These are phyloP conservation scores for Pythium myriotylum DNA, from an alignment of 352 stramenopile species.

Conservation along the genomic window DNA sequence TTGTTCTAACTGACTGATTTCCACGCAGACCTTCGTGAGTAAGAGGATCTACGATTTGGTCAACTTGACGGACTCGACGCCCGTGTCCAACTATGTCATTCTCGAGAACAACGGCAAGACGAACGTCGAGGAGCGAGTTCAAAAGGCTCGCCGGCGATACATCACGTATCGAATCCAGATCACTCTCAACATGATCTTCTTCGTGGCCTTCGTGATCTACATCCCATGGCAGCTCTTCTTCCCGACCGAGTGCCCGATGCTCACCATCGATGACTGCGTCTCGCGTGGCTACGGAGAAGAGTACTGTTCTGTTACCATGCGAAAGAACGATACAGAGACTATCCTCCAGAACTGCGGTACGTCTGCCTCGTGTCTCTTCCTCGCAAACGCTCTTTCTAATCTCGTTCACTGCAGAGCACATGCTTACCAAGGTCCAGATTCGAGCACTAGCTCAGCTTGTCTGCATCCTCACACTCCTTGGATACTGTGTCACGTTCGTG, in stretches of 20 bases:
- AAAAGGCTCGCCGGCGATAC: not conserved
- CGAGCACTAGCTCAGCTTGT: conserved; percentile 24
- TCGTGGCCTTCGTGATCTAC: conserved; percentile 62
- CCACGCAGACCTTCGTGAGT: conserved; percentile 31
- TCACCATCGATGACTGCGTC: conserved; percentile 30
- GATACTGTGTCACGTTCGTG: conserved; percentile 28
- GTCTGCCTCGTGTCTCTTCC: not conserved
- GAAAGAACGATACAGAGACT: conserved; percentile 20
- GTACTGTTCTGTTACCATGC: conserved; percentile 31
- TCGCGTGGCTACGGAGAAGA: conserved; percentile 15
- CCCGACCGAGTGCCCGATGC: conserved; percentile 12
- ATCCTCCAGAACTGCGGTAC: conserved; percentile 25
- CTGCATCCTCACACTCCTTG: conserved; percentile 23
- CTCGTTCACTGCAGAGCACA: conserved; percentile 5
- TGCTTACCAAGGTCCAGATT: conserved; percentile 26
- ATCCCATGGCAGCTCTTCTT: conserved; percentile 42
- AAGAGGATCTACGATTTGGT: conserved; percentile 26
- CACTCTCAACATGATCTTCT: conserved; percentile 40
- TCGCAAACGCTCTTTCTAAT: not conserved
- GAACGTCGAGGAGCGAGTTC: not conserved
- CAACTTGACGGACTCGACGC: conserved; percentile 2
- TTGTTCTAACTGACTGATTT: not conserved
- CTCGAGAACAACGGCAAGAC: conserved; percentile 17
- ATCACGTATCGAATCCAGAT: conserved; percentile 26
- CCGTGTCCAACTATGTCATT: conserved; percentile 15